A percentile compares a stretch with the other conserved stretches of the same genome.
Conservation (phyloP, 805 yeast genomes). For the Wickerhamomyces alni region DNA sequence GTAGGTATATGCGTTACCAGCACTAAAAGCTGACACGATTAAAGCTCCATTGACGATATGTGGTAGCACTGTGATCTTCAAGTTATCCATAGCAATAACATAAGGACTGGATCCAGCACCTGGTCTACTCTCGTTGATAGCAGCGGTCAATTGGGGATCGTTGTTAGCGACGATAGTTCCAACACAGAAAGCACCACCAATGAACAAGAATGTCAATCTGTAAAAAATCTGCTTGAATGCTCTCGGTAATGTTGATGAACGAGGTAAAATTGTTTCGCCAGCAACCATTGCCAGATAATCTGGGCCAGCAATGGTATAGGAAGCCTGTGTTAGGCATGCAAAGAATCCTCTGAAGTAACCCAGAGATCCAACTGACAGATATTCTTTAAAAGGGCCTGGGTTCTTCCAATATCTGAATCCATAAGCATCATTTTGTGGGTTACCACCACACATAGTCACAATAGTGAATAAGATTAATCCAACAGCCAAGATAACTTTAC, state of each 20-base stretch:
- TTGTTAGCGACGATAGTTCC: slow-evolving; percentile 71
- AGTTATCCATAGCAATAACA: slow-evolving; percentile 73
- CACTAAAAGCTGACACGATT: slow-evolving; percentile 70
- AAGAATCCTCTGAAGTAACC: slow-evolving; percentile 73
- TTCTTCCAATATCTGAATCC: slow-evolving; percentile 54
- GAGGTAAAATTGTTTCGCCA: slow-evolving; percentile 70
- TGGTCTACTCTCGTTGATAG: slow-evolving; percentile 55
- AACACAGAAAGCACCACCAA: slow-evolving; percentile 71
- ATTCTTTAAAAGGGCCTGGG: slow-evolving; percentile 54
- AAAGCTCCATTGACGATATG: slow-evolving; percentile 75
- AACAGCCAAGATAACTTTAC: slow-evolving; percentile 67
- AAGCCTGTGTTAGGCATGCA: slow-evolving; percentile 62
- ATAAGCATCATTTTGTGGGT: slow-evolving; percentile 59
- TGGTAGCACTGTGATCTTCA: slow-evolving; percentile 63
- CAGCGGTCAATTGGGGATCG: slow-evolving; percentile 52
- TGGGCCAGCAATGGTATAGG: slow-evolving; percentile 81
- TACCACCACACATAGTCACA: slow-evolving; percentile 83
- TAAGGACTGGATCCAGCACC: slow-evolving; percentile 82
- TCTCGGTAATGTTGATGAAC: slow-evolving; percentile 57
- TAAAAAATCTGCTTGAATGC: slow-evolving; percentile 74
- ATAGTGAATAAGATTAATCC: slow-evolving; percentile 74
- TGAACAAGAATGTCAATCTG: slow-evolving; percentile 60
- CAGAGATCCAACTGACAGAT: slow-evolving; percentile 44
- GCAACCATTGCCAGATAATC: slow-evolving; percentile 84
- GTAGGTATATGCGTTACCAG: slow-evolving; percentile 77